Evolutionary conservation across 805 yeast genomes (phyloP).

Genomic region (Candida gorgasii): DNA sequence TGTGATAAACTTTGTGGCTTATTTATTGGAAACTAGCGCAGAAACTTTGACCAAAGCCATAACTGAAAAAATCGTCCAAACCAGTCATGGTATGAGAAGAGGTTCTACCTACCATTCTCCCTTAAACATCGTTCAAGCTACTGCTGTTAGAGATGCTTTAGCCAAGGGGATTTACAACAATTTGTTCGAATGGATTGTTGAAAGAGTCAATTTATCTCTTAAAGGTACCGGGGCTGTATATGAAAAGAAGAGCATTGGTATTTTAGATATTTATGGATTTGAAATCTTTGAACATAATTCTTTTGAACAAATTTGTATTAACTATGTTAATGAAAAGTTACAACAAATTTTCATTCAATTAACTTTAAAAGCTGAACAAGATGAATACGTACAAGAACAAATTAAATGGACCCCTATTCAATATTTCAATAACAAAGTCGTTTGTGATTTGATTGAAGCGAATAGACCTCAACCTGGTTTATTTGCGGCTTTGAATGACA

Average conservation of each 20-base stretch:
- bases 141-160: constrained; percentile 90
- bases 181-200: constrained; percentile 95
- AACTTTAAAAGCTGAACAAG: constrained; percentile 96
- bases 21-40: constrained; percentile 78
- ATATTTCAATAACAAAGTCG: constrained; percentile 93
- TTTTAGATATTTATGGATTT: constrained; percentile 93
- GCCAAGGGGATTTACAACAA: constrained; percentile 94
- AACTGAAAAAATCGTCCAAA: constrained; percentile 82
- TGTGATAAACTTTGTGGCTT: constrained; percentile 94
- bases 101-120: constrained; percentile 96
- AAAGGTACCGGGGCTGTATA: constrained; percentile 35
- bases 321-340: constrained; percentile 91
- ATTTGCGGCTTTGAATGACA: constrained; percentile 94
- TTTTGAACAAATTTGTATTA: constrained; percentile 93
- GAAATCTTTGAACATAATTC: constrained; percentile 95
- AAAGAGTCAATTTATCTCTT: constrained; percentile 80
- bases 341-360: constrained; percentile 96
- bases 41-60: constrained; percentile 65
- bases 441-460: constrained; percentile 93
- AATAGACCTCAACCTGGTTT: constrained; percentile 90
- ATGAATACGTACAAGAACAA: constrained; percentile 92
- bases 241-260: constrained; percentile 75
- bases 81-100: constrained; percentile 83
- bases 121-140: constrained; percentile 86
- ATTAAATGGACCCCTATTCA: constrained; percentile 97